A percentile compares a stretch with the other conserved stretches of the same genome.
Conservation (phyloP, 768 basidiomycete species). For the Lyophyllum atratum region DNA sequence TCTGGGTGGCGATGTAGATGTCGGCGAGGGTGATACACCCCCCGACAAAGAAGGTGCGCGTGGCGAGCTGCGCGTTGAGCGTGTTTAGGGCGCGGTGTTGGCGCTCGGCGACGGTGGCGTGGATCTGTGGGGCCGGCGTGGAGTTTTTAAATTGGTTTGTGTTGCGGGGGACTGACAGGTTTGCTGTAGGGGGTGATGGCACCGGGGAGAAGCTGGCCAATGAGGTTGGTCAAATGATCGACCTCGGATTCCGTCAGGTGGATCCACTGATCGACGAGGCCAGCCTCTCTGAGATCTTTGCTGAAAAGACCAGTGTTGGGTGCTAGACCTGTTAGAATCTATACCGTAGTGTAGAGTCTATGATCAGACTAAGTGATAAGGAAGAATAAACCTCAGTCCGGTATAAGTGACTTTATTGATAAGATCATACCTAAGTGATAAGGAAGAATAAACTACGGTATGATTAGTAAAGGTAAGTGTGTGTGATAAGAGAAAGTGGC, state of each 20-base stretch:
- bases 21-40: slow-evolving; percentile 96
- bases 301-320: slow-evolving; percentile 84
- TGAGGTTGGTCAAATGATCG: slow-evolving; percentile 33
- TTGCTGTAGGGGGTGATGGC: slow-evolving; percentile 74
- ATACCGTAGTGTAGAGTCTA: not conserved
- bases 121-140: slow-evolving; percentile 42
- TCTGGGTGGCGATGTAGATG: slow-evolving; percentile 60
- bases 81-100: slow-evolving; percentile 61
- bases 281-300: slow-evolving; percentile 59
- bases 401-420: not conserved
- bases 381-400: not conserved
- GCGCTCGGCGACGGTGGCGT: slow-evolving; percentile 53
- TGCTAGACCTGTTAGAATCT: slow-evolving; percentile 40
- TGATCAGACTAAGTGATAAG: too few relatives aligned
- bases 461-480: not conserved
- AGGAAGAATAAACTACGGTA: not conserved
- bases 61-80: slow-evolving; percentile 71
- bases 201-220: slow-evolving; percentile 46
- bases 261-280: slow-evolving; percentile 84
- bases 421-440: not conserved
- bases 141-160: not conserved
- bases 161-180: slow-evolving; percentile 50
- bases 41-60: slow-evolving; percentile 86
- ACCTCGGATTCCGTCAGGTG: slow-evolving; percentile 75
- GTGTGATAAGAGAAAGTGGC: not conserved